Evolutionary conservation across 306 rosid species (phyloP), one percentile per base, ranked within the genome.

Genomic region (Casuarina cunninghamiana): DNA sequence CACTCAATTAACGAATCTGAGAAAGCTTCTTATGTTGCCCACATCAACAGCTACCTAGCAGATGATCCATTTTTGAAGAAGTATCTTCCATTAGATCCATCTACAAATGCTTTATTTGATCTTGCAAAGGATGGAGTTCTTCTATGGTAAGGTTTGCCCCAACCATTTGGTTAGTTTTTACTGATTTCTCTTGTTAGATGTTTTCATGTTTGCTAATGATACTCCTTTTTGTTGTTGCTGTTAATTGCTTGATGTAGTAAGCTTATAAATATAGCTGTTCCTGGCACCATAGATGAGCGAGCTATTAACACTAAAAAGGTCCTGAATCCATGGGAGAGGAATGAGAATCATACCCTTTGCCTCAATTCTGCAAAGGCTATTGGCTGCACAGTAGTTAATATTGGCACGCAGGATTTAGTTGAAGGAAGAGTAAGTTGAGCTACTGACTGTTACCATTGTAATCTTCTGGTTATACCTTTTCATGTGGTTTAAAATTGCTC

Each of bases 241-340:
- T 79, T 72, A 78, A 74, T 62, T 83, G 77, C 55, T 81, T 70
- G 45, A 71, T 87, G 86, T 90, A 96, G 98, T 81, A 96, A 96
- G 87, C 99, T 96, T 73, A 96, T 96, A 80, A 96, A 96, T 76
- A 53, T 96, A 63, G 98, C 99, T 69, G 99, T 91, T 85, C 97
- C 99, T 61, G 99, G 99, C 88, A 96, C 99, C 80, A 93, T 96
- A 78, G 99, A 96, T 66, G 98, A 96, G 73, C 89, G 99, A 87
- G 99, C 99, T 76, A 96, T 96, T 78, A 96, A 96, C 82, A 96
- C 98, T 6, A 96, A 93, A 84, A 75, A 81, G 55, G 86, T 83
- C 78, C 98, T 96, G 63, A 96, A 96, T 90, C 99, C 98, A 43
- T 96, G 99, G 99, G 99, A 96, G 90, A 91, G 98, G 81, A 96